phyloP scores from a whole-genome alignment of 371 early-diverging fungal species.

The Apophysomyces trapeziformis region DNA sequence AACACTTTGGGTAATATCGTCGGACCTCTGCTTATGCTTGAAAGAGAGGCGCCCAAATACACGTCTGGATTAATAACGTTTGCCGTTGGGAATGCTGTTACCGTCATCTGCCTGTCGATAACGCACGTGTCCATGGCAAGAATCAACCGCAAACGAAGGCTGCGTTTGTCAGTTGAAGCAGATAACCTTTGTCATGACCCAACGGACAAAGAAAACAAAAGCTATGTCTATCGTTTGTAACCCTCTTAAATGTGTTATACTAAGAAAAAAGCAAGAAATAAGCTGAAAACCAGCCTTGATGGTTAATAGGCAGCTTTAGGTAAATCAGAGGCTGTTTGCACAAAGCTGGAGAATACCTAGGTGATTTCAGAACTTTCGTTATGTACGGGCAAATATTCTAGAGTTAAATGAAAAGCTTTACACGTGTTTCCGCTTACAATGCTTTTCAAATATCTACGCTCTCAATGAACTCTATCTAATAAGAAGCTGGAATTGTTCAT shows the following conservation, averaged over 20 bases:
- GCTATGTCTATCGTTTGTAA: slow-evolving; percentile 23
- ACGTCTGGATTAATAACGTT: slow-evolving; percentile 31
- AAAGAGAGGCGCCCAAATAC: slow-evolving; percentile 21
- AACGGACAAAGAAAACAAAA: slow-evolving; percentile 30
- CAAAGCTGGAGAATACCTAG: neutral
- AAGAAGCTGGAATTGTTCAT: no score
- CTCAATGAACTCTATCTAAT: no score
- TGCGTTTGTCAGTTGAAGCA: slow-evolving; percentile 9
- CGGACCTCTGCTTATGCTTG: slow-evolving; percentile 40
- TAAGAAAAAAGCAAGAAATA: neutral
- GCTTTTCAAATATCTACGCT: no score
- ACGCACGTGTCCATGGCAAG: slow-evolving; percentile 25
- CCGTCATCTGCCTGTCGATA: slow-evolving; percentile 27
- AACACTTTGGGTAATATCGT: slow-evolving; percentile 38
- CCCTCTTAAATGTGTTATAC: neutral
- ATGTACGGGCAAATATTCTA: no score
- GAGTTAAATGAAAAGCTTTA: no score
- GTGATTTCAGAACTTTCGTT: no score
- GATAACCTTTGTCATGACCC: slow-evolving; percentile 23
- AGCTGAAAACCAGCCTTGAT: neutral
- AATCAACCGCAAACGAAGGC: slow-evolving; percentile 25
- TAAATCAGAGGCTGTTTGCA: no score
- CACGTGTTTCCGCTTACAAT: no score
- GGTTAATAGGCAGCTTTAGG: neutral
- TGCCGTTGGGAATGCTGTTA: slow-evolving; percentile 30